Evolutionary conservation across 257 asterid genomes (phyloP).

Genomic region (Solanum ahanhuiri): DNA sequence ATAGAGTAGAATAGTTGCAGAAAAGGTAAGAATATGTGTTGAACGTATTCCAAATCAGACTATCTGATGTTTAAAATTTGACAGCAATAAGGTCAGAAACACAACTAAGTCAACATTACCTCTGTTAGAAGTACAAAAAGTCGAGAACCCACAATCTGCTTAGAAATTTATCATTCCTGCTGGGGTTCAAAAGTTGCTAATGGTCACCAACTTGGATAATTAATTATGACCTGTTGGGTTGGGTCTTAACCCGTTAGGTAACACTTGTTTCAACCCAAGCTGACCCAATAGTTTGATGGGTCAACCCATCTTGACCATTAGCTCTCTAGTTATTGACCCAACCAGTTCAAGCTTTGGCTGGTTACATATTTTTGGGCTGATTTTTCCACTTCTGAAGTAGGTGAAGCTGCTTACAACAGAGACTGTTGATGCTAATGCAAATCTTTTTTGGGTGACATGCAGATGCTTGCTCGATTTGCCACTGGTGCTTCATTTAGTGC

Average conservation of each 20-base stretch:
- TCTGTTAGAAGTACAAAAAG: neutral
- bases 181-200: neutral
- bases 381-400: neutral
- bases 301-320: neutral
- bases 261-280: neutral
- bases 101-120: neutral
- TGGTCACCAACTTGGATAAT: neutral
- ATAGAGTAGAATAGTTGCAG: neutral
- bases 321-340: neutral
- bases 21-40: neutral
- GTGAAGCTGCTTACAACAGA: neutral
- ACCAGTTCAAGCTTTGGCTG: neutral
- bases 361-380: neutral
- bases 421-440: neutral
- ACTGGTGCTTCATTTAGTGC: constrained; percentile 88
- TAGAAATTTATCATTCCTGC: neutral
- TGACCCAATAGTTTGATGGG: neutral
- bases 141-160: neutral
- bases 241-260: neutral
- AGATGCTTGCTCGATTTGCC: constrained; percentile 99
- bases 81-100: neutral
- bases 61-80: neutral
- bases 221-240: neutral
- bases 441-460: constrained; percentile 15
- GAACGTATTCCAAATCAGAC: neutral